These are phyloP conservation scores for Stemphylium vesicarium DNA, from an alignment of 2,329 filamentous ascomycete species.

Conservation along the genomic window DNA sequence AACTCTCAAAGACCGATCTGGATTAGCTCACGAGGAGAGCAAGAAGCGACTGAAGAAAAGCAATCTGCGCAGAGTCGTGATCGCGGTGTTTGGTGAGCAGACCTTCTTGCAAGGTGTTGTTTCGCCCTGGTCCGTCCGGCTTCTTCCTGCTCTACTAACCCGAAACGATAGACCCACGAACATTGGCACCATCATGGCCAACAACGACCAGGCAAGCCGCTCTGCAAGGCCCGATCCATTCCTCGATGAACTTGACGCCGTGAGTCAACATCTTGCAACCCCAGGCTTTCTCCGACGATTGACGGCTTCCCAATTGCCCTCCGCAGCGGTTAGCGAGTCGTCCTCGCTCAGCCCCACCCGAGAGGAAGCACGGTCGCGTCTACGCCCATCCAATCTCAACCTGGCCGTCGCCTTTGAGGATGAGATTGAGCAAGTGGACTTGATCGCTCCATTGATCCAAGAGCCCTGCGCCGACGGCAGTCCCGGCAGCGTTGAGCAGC, in stretches of 20 bases:
- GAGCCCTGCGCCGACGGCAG: conserved; percentile 44
- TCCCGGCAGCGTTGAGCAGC: conserved; percentile 31
- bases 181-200: conserved; percentile 38
- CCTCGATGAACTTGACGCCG: conserved; percentile 42
- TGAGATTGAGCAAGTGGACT: conserved; percentile 42
- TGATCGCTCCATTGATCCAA: conserved; percentile 42
- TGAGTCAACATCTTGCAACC: conserved; percentile 40
- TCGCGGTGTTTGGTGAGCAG: conserved; percentile 23
- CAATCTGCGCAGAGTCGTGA: conserved; percentile 22
- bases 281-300: conserved; percentile 45
- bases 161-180: conserved; percentile 35
- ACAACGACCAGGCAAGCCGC: conserved; percentile 29
- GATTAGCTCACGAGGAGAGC: conserved; percentile 12
- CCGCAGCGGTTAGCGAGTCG: conserved; percentile 47
- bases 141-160: conserved; percentile 34
- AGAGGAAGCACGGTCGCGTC: conserved; percentile 40
- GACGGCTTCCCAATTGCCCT: conserved; percentile 47
- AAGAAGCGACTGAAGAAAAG: conserved; percentile 17
- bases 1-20: conserved; percentile 15
- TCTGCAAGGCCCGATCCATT: conserved; percentile 37
- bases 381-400: conserved; percentile 43
- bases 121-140: conserved; percentile 22
- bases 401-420: conserved; percentile 36
- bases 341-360: conserved; percentile 46
- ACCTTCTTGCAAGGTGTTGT: conserved; percentile 36